Evolutionary conservation across 2,329 filamentous ascomycete species (phyloP), one percentile per base, ranked within the genome.

Genomic region (Aureobasidium sp.): DNA sequence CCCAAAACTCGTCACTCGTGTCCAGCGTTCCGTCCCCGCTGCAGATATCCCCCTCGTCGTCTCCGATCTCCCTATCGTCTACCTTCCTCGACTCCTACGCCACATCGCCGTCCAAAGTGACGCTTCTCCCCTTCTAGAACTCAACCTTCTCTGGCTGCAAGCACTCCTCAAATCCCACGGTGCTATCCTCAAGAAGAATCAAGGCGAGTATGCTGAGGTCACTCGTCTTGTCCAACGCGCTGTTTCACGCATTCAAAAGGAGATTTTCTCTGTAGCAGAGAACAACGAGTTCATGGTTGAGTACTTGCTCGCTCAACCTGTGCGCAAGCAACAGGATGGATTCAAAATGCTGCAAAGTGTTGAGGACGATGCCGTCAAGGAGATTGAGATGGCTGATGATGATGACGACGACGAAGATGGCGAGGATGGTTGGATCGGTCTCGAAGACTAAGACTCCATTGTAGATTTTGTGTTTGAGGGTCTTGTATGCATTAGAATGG

Each of bases 141-240:
- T 97, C 76, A 96, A 94, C 70, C 78, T 99, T 48, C 78, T 93
- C 9, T 99, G 94, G 94, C 89, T 97, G 70, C 90, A 94, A 74
- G 86, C 90, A 1, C 67, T 87, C 10, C 80, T 97, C 63, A 88
- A 89, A 69, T 86, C 86, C 68, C 93, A 97, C 73, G 94, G 94
- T 37, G 82, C 88, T 26, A 93, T 88, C 81, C 82, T 99, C 69
- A 89, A 90, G 63, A 88, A 92, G 39, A 88, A 93, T 72, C 82
- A 88, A 26, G 87, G 84, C 59, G 87, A 88, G 68, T 86, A 94
- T 37, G 91, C 93, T 41, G 84, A 93, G 2, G 94, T 97, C 75
- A 78, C 97, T 66, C 83, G 94, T 39, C 84, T 91, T 36, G 87
- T 97, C 8, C 87, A 91, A 64, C 85, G 92, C 65, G 92, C 90